phyloP scores from a whole-genome alignment of 352 stramenopile genomes.

The Pythium angustatum region DNA sequence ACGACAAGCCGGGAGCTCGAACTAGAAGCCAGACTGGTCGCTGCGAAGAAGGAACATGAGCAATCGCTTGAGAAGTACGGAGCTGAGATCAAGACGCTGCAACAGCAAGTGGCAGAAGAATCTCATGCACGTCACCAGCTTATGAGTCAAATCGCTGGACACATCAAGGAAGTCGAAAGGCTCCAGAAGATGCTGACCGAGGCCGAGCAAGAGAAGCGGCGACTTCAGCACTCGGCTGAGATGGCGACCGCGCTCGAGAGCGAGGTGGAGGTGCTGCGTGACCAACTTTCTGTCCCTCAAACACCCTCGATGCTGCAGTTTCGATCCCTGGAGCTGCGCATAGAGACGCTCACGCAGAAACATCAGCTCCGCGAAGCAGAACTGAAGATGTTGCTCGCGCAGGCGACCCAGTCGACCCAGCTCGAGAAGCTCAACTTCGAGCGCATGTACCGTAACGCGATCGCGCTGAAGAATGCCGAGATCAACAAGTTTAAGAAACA shows the following conservation, averaged over 20 bases:
- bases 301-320: constrained; percentile 85
- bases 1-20: constrained; percentile 8
- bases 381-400: constrained; percentile 67
- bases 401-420: constrained; percentile 63
- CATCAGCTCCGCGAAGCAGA: constrained; percentile 73
- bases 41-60: constrained; percentile 10
- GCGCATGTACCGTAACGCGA: constrained; percentile 52
- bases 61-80: constrained; percentile 4
- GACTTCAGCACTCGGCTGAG: constrained; percentile 34
- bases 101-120: constrained; percentile 35
- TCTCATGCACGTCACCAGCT: constrained; percentile 25
- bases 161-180: constrained; percentile 39
- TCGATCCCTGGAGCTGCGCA: constrained; percentile 64
- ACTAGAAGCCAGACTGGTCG: constrained; percentile 18
- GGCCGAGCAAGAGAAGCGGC: constrained; percentile 34
- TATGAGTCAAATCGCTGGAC: constrained; percentile 24
- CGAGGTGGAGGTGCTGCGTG: constrained; percentile 45
- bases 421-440: constrained; percentile 64
- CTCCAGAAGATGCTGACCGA: constrained; percentile 33
- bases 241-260: constrained; percentile 52
- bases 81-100: constrained; percentile 27
- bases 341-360: constrained; percentile 78
- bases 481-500: constrained; percentile 78
- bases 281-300: constrained; percentile 51
- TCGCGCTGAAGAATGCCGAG: constrained; percentile 76